Evolutionary conservation across 345 rosid genomes (phyloP).

Genomic region (Excoecaria cochinchinensis): DNA sequence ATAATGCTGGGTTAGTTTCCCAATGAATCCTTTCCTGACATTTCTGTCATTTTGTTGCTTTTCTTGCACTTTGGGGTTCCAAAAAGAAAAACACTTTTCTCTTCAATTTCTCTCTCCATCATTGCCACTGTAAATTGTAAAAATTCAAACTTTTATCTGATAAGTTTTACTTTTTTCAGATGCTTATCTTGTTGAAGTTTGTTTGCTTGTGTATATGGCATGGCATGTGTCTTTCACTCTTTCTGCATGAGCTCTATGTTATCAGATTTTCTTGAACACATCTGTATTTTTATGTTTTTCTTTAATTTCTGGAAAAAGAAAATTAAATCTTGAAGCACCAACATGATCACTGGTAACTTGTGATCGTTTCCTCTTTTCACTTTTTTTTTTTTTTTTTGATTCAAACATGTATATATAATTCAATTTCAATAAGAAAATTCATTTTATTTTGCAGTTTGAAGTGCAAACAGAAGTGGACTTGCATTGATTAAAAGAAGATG

Average conservation of each 20-base stretch:
- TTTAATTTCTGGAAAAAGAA: background rate
- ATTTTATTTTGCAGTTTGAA: conserved; percentile 27
- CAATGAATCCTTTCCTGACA: background rate
- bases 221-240: conserved; percentile 7
- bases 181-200: background rate
- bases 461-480: conserved; percentile 39
- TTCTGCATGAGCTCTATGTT: conserved; percentile 1
- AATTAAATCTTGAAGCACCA: background rate
- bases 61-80: background rate
- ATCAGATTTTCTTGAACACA: background rate
- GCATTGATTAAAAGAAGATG: background rate
- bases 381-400: no score
- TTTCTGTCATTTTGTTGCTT: background rate
- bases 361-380: background rate
- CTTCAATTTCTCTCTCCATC: no score
- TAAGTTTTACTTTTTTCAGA: background rate
- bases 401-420: background rate
- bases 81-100: background rate
- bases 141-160: background rate
- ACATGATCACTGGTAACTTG: background rate
- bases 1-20: conserved; percentile 9
- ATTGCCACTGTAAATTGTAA: background rate
- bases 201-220: background rate
- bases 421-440: background rate
- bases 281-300: background rate